Evolutionary conservation across 2,329 filamentous ascomycete species (phyloP), one percentile per base, ranked within the genome.

Genomic region (Venturia oleaginea): DNA sequence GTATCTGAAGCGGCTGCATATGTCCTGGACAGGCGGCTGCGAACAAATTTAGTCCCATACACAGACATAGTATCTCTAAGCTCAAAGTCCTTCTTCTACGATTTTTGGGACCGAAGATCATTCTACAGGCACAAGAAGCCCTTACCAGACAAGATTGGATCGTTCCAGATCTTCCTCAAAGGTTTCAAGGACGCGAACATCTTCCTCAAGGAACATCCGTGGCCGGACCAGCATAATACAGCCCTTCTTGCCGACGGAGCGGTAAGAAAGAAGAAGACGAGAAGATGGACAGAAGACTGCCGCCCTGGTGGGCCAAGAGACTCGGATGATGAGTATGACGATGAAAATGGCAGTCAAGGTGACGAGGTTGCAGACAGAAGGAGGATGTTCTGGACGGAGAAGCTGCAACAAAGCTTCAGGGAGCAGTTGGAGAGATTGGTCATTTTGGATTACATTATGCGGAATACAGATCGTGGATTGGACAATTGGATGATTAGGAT

Each of bases 401-500:
- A 82, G 6, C 76, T 99, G 57, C 95, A 97, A 73, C 91, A 96
- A 74, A 89, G 91, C 0, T 96, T 99, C 73, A 83, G 94, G 43
- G 94, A 99, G 75, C 90, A 97, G 77, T 82, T 99, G 59, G 94
- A 99, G 77, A 97, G 97, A 76, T 81, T 99, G 8, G 95, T 99
- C 27, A 96, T 99, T 71, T 77, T 99, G 68, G 94, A 99, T 76
- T 99, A 99, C 74, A 96, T 99, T 68, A 99, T 99, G 94, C 86
- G 94, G 65, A 99, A 99, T 73, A 99, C 94, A 1, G 94, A 99
- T 74, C 85, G 94, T 76, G 94, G 94, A 1, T 80, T 97, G 65
- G 94, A 99, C 74, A 99, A 99, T 71, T 99, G 94, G 94, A 99
- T 99, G 94, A 92, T 99, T 73, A 94, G 91, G 75, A 90, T 99